Conservation (phyloP, 208 protist species). For the Crithidia sp. region DNA sequence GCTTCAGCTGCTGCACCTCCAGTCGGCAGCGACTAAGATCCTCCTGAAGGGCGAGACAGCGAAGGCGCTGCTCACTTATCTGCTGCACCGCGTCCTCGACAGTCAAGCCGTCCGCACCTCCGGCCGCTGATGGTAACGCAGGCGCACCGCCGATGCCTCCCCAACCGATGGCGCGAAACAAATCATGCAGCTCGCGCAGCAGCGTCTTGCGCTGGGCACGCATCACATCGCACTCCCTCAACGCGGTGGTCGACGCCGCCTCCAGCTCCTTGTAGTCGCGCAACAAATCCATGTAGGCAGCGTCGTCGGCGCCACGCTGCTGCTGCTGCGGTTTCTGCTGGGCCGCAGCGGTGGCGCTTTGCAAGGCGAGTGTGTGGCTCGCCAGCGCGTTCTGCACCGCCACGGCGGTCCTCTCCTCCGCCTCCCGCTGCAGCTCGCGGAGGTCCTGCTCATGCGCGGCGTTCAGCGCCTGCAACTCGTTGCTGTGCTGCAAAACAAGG, state of each 20-base stretch:
- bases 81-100: constrained; percentile 17
- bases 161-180: constrained; percentile 1
- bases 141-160: not conserved
- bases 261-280: constrained; percentile 61
- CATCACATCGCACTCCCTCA: constrained; percentile 40
- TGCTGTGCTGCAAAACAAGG: constrained; percentile 65
- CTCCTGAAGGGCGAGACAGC: constrained; percentile 15
- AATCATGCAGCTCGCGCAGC: constrained; percentile 21
- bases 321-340: not conserved
- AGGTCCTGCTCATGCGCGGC: constrained; percentile 59
- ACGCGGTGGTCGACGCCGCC: constrained; percentile 14
- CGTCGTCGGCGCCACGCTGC: constrained; percentile 17
- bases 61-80: constrained; percentile 21
- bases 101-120: not conserved
- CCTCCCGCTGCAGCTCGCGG: constrained; percentile 45
- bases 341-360: not conserved
- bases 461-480: constrained; percentile 66
- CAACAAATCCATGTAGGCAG: constrained; percentile 60
- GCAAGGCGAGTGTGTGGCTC: constrained; percentile 10
- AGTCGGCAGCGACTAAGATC: constrained; percentile 17
- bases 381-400: constrained; percentile 30
- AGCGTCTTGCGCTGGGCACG: constrained; percentile 36
- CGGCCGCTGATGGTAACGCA: not conserved
- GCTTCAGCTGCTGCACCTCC: constrained; percentile 29
- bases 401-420: constrained; percentile 30